Evolutionary conservation across 768 basidiomycete genomes (phyloP).

Genomic region (Imleria badia): DNA sequence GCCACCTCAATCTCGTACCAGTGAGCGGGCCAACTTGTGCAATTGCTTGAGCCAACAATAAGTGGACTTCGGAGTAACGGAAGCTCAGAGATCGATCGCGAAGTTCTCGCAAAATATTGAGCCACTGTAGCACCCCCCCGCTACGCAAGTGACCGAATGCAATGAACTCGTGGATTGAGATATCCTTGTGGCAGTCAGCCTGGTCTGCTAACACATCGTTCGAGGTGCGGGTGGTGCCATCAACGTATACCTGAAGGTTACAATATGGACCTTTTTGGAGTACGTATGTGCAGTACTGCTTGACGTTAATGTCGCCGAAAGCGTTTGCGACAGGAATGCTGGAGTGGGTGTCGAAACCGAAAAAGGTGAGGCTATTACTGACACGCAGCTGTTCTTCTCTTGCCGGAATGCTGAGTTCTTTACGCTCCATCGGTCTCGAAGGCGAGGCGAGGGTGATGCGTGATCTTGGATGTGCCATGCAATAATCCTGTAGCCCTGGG

Average conservation of each 20-base stretch:
- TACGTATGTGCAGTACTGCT: slow-evolving; percentile 28
- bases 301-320: slow-evolving; percentile 15
- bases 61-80: no score
- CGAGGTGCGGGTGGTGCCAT: no score
- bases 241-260: slow-evolving; percentile 36
- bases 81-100: no score
- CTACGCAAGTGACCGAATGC: slow-evolving; percentile 41
- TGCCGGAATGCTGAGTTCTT: slow-evolving; percentile 13
- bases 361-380: slow-evolving; percentile 31
- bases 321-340: slow-evolving; percentile 11
- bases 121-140: slow-evolving; percentile 46
- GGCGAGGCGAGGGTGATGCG: slow-evolving; percentile 39
- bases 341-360: slow-evolving; percentile 25
- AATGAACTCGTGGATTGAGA: slow-evolving; percentile 44
- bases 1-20: no score
- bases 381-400: slow-evolving; percentile 18
- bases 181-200: slow-evolving; percentile 35
- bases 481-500: not conserved
- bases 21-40: no score
- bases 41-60: no score
- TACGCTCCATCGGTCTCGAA: slow-evolving; percentile 29
- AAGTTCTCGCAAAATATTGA: slow-evolving; percentile 47
- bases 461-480: slow-evolving; percentile 3
- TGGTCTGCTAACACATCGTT: slow-evolving; percentile 46
- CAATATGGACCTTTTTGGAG: slow-evolving; percentile 34